Percentiles rank a stretch among this genome's conserved stretches.
These are phyloP conservation scores for Hypocrella siamensis DNA, from an alignment of 2,329 filamentous ascomycete genomes.

Conservation along the genomic window DNA sequence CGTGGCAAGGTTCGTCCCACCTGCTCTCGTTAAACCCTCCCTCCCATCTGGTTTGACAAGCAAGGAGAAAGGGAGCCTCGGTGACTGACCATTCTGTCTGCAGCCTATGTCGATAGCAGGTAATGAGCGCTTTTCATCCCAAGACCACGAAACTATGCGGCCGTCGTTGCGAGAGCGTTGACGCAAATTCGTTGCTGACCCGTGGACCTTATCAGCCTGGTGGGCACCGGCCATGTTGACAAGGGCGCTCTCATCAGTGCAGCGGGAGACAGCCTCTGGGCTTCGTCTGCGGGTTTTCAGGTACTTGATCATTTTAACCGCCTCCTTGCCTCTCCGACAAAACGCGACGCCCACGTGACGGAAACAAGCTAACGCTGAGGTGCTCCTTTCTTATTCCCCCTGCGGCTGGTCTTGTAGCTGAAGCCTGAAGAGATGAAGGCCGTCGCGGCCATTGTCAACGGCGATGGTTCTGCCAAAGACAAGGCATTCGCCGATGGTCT, in stretches of 20 bases:
- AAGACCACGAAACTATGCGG: neutral
- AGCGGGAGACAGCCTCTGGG: conserved; percentile 72
- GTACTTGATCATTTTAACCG: conserved; percentile 31
- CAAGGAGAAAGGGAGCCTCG: neutral
- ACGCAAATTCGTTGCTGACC: neutral
- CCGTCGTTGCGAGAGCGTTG: too few species aligned
- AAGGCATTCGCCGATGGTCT: conserved; percentile 58
- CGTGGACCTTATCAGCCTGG: conserved; percentile 42
- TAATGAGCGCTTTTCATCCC: conserved; percentile 13
- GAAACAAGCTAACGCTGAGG: neutral
- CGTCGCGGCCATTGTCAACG: conserved; percentile 35
- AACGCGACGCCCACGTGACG: too few species aligned
- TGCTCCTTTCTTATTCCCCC: neutral
- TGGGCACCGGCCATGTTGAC: conserved; percentile 65
- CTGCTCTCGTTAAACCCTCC: conserved; percentile 8
- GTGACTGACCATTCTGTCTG: conserved; percentile 7
- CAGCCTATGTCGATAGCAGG: conserved; percentile 37
- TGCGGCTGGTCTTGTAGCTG: conserved; percentile 10
- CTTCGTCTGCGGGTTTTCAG: conserved; percentile 51
- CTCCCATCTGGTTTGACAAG: neutral
- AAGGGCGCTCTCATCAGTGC: conserved; percentile 72
- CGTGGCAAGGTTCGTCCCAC: conserved; percentile 51
- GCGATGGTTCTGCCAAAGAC: conserved; percentile 34
- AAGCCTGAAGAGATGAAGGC: conserved; percentile 41
- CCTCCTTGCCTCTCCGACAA: neutral